Evolutionary conservation across 202 grass and related monocot genomes (phyloP).

Genomic region (Schoenoplectus triqueter): DNA sequence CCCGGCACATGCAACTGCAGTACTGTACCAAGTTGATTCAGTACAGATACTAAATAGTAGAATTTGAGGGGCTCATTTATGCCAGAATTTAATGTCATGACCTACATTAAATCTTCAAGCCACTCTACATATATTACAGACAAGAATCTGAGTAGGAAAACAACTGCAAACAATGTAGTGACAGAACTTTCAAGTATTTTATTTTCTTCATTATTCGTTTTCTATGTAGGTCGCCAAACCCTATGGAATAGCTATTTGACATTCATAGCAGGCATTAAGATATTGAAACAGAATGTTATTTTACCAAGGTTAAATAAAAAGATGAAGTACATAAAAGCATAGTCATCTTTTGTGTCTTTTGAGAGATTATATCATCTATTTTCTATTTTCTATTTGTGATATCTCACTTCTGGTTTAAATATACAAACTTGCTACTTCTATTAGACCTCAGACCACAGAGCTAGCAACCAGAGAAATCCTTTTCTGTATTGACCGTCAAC

Average conservation of each 20-base stretch:
- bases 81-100: constrained; percentile 23
- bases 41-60: not conserved
- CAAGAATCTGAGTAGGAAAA: not conserved
- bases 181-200: not conserved
- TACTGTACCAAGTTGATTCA: constrained; percentile 13
- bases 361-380: not conserved
- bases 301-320: not conserved
- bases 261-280: not conserved
- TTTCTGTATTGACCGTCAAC: not conserved
- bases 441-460: not conserved
- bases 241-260: not conserved
- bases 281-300: not conserved
- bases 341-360: not conserved
- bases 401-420: not conserved
- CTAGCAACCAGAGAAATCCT: constrained; percentile 15
- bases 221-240: not conserved
- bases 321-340: not conserved
- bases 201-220: not conserved
- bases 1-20: constrained; percentile 25
- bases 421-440: not conserved
- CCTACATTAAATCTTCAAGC: not conserved
- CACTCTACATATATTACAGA: not conserved
- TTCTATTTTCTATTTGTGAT: not conserved
- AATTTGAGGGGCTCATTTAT: not conserved
- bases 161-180: not conserved